phyloP scores from a whole-genome alignment of 495 filamentous ascomycete species.

The Lasiosphaeria hispida region DNA sequence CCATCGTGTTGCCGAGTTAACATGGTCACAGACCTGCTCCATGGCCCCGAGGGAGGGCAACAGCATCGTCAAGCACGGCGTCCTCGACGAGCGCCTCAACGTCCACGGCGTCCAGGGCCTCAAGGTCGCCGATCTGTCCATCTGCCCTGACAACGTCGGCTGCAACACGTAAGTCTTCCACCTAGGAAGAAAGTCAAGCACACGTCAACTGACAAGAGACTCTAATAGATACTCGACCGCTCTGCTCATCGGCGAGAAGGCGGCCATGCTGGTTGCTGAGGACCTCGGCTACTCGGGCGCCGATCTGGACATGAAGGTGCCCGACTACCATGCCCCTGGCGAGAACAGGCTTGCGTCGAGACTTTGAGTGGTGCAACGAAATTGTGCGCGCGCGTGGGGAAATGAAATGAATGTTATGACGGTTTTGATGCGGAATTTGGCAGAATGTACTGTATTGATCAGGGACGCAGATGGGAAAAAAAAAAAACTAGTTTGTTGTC shows the following conservation, averaged over 20 bases:
- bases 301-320: slow-evolving; percentile 74
- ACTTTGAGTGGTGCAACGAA: slow-evolving; percentile 12
- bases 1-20: too few relatives aligned
- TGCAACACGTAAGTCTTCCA: slow-evolving; percentile 62
- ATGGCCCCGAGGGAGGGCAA: slow-evolving; percentile 80
- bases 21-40: slow-evolving; percentile 58
- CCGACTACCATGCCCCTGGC: slow-evolving; percentile 58
- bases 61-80: slow-evolving; percentile 76
- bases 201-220: neutral
- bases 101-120: slow-evolving; percentile 78
- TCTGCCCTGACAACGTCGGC: slow-evolving; percentile 80
- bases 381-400: too few relatives aligned
- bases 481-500: too few relatives aligned
- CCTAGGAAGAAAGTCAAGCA: neutral
- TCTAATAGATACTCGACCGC: slow-evolving; percentile 59
- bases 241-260: slow-evolving; percentile 82
- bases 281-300: slow-evolving; percentile 73
- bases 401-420: too few relatives aligned
- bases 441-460: too few relatives aligned
- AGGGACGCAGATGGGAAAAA: too few relatives aligned
- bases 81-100: slow-evolving; percentile 75
- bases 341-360: slow-evolving; percentile 40
- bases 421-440: too few relatives aligned
- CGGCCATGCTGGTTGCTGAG: slow-evolving; percentile 66
- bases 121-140: slow-evolving; percentile 77